Evolutionary conservation across 1,139 yeast species (phyloP).

Genomic region (Yamadazyma oceani): DNA sequence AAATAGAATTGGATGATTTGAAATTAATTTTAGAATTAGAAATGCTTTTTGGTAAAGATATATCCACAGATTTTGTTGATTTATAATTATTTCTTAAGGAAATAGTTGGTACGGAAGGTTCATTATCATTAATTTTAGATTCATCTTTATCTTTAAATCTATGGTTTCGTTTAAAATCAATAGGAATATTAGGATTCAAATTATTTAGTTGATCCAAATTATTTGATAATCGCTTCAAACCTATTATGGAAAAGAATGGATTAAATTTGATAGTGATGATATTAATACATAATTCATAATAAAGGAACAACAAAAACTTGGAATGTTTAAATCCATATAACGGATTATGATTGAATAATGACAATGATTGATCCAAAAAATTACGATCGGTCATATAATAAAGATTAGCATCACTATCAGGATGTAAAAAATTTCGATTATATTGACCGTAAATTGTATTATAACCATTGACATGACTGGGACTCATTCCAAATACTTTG

Average conservation of each 20-base stretch:
- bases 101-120: slow-evolving; percentile 11
- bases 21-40: slow-evolving; percentile 14
- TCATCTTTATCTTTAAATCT: slow-evolving; percentile 8
- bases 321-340: slow-evolving; percentile 6
- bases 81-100: slow-evolving; percentile 9
- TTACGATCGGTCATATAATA: not conserved
- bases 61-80: slow-evolving; percentile 6
- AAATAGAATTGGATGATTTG: slow-evolving; percentile 30
- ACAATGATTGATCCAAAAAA: too few relatives aligned
- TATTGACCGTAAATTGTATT: slow-evolving; percentile 1
- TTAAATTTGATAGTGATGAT: slow-evolving; percentile 39
- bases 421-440: slow-evolving; percentile 1
- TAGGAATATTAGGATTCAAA: slow-evolving; percentile 25
- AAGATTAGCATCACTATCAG: not conserved
- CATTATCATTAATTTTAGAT: slow-evolving; percentile 2
- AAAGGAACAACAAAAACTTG: slow-evolving; percentile 28
- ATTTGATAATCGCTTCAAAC: slow-evolving; percentile 28
- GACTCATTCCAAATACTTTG: slow-evolving; percentile 8
- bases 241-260: slow-evolving; percentile 28
- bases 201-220: slow-evolving; percentile 33
- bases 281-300: slow-evolving; percentile 43
- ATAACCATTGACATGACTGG: too few relatives aligned
- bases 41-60: slow-evolving; percentile 15
- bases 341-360: not conserved
- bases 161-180: slow-evolving; percentile 18